A percentile compares a stretch with the other conserved stretches of the same genome.
Evolutionary conservation across 108 stramenopile species (phyloP).

Genomic region (Nitzschia sp.): DNA sequence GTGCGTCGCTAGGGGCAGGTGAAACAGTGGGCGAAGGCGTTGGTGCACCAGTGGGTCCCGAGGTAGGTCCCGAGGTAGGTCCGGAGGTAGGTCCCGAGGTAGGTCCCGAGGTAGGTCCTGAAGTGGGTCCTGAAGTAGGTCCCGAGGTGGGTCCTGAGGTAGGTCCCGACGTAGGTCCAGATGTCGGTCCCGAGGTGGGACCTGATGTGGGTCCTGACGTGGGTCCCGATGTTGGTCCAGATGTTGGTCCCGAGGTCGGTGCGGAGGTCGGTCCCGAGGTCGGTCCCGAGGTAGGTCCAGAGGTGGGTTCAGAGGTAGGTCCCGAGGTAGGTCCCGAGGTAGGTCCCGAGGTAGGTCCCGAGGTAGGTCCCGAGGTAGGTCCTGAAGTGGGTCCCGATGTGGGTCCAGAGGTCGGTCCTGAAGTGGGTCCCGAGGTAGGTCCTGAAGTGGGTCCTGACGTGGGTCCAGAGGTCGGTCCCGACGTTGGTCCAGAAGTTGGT

Average conservation of each 20-base stretch:
- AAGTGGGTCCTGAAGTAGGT: conserved; percentile 14
- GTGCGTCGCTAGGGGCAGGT: not conserved
- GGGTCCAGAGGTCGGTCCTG: conserved; percentile 20
- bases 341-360: conserved; percentile 23
- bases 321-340: conserved; percentile 20
- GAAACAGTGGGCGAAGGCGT: not conserved
- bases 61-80: conserved; percentile 9
- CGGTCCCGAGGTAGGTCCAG: conserved; percentile 19
- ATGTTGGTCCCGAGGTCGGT: conserved; percentile 21
- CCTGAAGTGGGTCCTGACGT: conserved; percentile 18
- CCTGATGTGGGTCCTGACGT: conserved; percentile 12
- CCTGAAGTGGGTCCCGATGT: conserved; percentile 17
- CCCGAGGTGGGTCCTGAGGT: conserved; percentile 17
- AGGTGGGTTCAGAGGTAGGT: conserved; percentile 19
- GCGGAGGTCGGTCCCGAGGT: conserved; percentile 22
- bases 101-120: conserved; percentile 14
- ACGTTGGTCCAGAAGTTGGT: conserved; percentile 17
- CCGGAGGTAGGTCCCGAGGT: conserved; percentile 16
- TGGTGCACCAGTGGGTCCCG: conserved; percentile 17
- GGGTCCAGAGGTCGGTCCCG: conserved; percentile 23
- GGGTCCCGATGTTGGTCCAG: conserved; percentile 19
- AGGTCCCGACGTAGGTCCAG: conserved; percentile 22
- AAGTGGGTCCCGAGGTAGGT: conserved; percentile 19
- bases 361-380: conserved; percentile 13
- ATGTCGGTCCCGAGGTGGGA: conserved; percentile 21